Base-by-base conservation (phyloP, 176 grass and related monocot species). In the Lolium perenne region DNA sequence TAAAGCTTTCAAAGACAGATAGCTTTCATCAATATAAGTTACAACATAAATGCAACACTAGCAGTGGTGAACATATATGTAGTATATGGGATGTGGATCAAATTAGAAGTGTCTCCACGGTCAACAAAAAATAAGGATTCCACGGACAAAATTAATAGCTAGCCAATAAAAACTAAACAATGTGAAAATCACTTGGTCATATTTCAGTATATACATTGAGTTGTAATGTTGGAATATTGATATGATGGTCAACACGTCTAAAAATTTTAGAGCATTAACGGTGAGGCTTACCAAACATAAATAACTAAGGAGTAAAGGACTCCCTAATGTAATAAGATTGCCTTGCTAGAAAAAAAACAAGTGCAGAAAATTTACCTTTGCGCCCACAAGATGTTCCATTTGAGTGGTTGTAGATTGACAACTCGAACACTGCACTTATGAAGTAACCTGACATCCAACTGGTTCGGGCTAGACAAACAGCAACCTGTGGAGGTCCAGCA, bases 371-470 rank as follows among this genome's bases (percentile, higher is more conserved):
- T 47, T 1, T 78, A 85, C 74, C 61, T 78, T 69, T 85, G 38
- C n/a, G 26, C 29, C 60, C 49, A 46, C 2, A 20, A 29, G 68
- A 77, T 15, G 32, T 18, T 20, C 61, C 74, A 45, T n/a, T 78
- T 69, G 83, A 85, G 17, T 85, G 74, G 21, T 69, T 85, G 21
- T 78, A 85, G 3, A 85, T 20, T 46, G 83, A 85, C 21, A 85
- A 43, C 83, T 85, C 59, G 2, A 85, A 67, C 20, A 66, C 73
- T 43, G n/a, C 74, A 46, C 18, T 7, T 3, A 78, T 32, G 14
- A 8, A 14, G 14, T 5, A 8, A 45, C 49, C 83, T 46, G 49
- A 29, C 35, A 68, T 69, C 7, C 67, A 69, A 74, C 15, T 15
- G 8, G 21, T 57, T 57, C 1, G 32, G 2, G 2, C 18, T 76